Evolutionary conservation across 164 flowering plant genomes (phyloP).

Genomic region (Sextonia rubra): DNA sequence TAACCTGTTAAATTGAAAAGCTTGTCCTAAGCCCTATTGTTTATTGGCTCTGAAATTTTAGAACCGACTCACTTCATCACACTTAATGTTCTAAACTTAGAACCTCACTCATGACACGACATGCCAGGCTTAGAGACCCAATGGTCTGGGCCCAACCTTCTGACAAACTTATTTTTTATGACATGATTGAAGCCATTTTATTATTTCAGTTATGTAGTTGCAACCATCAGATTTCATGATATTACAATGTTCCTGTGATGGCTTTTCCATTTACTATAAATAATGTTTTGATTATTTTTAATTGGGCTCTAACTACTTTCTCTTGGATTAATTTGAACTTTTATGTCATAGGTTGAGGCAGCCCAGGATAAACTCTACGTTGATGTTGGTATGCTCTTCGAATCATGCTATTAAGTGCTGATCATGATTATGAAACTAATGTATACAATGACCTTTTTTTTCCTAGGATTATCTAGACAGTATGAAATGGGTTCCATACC

Average conservation of each 20-base stretch:
- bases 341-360: constrained; percentile 52
- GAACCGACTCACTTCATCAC: neutral
- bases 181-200: neutral
- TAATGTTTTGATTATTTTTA: neutral
- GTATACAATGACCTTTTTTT: neutral
- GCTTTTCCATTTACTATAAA: neutral
- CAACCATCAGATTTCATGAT: neutral
- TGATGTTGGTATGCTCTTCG: constrained; percentile 75
- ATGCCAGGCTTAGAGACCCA: neutral
- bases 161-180: neutral
- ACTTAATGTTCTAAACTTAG: neutral
- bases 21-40: neutral
- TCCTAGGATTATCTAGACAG: neutral
- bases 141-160: neutral
- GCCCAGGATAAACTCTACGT: constrained; percentile 62
- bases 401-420: constrained; percentile 4
- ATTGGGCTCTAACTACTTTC: neutral
- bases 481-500: neutral
- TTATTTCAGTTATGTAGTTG: neutral
- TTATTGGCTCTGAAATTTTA: neutral
- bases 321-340: constrained; percentile 1
- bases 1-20: neutral
- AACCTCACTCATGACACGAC: neutral
- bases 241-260: neutral
- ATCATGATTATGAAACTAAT: neutral